Evolutionary conservation across 352 stramenopile species (phyloP), one percentile per base, ranked within the genome.

Genomic region (Pythium aristosporum): DNA sequence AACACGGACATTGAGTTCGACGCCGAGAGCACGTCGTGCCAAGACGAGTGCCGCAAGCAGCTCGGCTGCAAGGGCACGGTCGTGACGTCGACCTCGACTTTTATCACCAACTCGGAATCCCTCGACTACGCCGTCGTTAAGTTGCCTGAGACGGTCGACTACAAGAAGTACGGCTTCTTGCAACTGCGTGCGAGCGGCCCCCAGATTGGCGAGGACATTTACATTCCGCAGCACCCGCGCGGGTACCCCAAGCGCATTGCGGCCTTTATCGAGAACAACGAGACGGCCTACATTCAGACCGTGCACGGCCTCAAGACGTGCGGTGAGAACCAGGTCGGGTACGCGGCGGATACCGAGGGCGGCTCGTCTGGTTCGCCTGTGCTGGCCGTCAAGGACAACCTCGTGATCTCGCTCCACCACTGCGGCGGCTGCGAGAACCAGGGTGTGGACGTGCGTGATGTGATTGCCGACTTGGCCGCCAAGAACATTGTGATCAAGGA

Each of bases 341-440:
- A 91, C 69, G 85, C 85, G 52, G 68, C 86, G 5, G 84, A 93
- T 55, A 93, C 84, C 12, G 70, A 89, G 32, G 79, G 80, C 63
- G 84, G 82, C 0, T 81, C 78, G 16, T 91, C 80, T 4, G 84
- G 82, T 8, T 83, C 84, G 18, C 82, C 84, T 0, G 76, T 91
- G 32, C 73, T 93, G 23, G 71, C 61, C 0, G 68, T 49, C 2
- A 69, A 39, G 2, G 84, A 93, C 67, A 83, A 90, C 62, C 61
- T 65, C 0, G 84, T 91, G 18, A 75, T 93, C 23, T 80, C 80
- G 23, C 64, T 93, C 49, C 84, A 93, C 52, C 80, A 90, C 57
- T 91, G 82, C 63, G 84, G 84, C 10, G 82, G 77, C 7, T 93
- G 84, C 47, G 52, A 85, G 25, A 93, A 93, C 63, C 16, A 23